Evolutionary conservation across 257 asterid genomes (phyloP).

Genomic region (Solanum peruvianum): DNA sequence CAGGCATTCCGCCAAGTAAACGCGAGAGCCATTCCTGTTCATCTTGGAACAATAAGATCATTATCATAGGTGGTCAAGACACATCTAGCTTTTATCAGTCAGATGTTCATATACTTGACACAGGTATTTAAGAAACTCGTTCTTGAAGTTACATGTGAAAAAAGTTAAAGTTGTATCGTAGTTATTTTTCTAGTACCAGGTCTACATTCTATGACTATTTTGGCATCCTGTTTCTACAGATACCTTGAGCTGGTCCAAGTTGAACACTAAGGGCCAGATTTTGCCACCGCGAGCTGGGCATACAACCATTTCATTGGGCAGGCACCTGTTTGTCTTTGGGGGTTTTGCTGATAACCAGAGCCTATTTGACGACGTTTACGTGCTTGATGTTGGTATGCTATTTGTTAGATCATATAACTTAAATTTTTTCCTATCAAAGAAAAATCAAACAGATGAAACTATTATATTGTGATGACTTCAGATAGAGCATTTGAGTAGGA

Average conservation of each 20-base stretch:
- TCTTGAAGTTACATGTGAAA: neutral
- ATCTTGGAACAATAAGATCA: conserved; percentile 83
- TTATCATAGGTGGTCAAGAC: conserved; percentile 96
- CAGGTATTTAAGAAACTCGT: conserved; percentile 36
- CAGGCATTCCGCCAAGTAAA: conserved; percentile 95
- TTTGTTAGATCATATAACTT: neutral
- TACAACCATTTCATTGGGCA: conserved; percentile 72
- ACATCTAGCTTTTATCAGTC: conserved; percentile 65
- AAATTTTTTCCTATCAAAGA: neutral
- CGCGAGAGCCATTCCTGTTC: conserved; percentile 93
- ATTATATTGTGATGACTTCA: neutral
- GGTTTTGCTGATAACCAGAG: conserved; percentile 91
- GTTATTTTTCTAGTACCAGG: neutral
- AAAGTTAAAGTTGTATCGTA: conserved; percentile 1
- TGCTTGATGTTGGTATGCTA: conserved; percentile 86
- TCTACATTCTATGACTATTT: conserved; percentile 5
- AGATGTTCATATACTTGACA: conserved; percentile 91
- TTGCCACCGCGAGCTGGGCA: conserved; percentile 98
- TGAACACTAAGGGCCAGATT: conserved; percentile 76
- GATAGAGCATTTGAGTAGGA: neutral
- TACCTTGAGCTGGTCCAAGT: conserved; percentile 85
- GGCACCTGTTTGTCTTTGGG: conserved; percentile 76
- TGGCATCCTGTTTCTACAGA: conserved; percentile 35
- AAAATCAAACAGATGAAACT: neutral
- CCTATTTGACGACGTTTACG: conserved; percentile 68